Percentiles rank a stretch among this genome's conserved stretches.
Evolutionary conservation across 345 rosid species (phyloP).

Genomic region (Microthlaspi erraticum): DNA sequence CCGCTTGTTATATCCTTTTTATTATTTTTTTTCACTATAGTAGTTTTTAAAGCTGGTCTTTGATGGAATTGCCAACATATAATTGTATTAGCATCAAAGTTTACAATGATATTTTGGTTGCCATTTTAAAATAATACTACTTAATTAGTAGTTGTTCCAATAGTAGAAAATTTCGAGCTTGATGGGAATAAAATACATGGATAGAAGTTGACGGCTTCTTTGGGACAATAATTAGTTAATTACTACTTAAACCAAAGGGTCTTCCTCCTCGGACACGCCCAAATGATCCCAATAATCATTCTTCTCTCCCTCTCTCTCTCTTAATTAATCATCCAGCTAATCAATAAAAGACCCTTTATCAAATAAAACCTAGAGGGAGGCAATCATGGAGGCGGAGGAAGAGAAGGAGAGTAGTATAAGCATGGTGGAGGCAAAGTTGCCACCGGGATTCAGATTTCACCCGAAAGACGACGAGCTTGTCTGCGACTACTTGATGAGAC

Average conservation of each 20-base stretch:
- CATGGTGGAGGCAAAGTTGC: constrained; percentile 73
- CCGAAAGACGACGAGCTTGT: constrained; percentile 92
- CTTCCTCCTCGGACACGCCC: constrained; percentile 34
- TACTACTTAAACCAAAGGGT: constrained; percentile 28
- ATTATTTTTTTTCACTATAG: no score
- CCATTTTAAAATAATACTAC: neutral
- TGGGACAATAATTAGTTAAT: constrained; percentile 17
- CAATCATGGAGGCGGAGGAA: constrained; percentile 29
- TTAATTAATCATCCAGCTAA: constrained; percentile 17
- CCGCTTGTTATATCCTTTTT: neutral
- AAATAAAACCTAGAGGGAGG: constrained; percentile 20
- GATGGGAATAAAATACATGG: neutral
- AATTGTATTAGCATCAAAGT: neutral
- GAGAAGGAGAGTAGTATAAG: constrained; percentile 62
- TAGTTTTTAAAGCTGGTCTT: neutral
- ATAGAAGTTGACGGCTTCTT: constrained; percentile 21
- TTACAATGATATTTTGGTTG: neutral
- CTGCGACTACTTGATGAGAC: constrained; percentile 78
- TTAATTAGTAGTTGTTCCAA: neutral
- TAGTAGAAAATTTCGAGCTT: neutral
- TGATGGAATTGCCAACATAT: neutral
- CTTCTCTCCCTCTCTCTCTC: neutral
- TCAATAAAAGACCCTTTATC: neutral
- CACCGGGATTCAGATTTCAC: constrained; percentile 93
- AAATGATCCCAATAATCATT: constrained; percentile 36